phyloP scores from a whole-genome alignment of 2,329 filamentous ascomycete genomes.

The Gliomastix tumulicola region DNA sequence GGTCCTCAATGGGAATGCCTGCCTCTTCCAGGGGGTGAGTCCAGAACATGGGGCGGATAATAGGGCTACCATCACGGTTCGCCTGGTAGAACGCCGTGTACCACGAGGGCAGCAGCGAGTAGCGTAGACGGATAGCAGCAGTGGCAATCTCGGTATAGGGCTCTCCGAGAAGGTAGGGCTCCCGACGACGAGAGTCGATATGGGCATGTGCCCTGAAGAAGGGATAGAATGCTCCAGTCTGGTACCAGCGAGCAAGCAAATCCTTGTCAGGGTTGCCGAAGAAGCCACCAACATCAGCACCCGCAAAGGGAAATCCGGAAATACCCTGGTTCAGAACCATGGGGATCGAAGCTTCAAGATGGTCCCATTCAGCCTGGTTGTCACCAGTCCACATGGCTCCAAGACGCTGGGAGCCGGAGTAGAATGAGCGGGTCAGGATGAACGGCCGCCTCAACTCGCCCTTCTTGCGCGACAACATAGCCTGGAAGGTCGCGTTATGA shows the following conservation, averaged over 20 bases:
- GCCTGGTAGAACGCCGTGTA: slow-evolving; percentile 96
- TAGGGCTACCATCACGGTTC: slow-evolving; percentile 73
- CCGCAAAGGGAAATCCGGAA: slow-evolving; percentile 86
- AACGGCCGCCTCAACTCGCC: slow-evolving; percentile 83
- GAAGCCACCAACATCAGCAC: slow-evolving; percentile 95
- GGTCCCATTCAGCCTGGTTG: slow-evolving; percentile 89
- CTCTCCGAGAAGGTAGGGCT: slow-evolving; percentile 82
- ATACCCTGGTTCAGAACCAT: slow-evolving; percentile 94
- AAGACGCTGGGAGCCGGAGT: slow-evolving; percentile 78
- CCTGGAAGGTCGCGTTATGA: slow-evolving; percentile 88
- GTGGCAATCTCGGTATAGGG: slow-evolving; percentile 84
- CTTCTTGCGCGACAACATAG: slow-evolving; percentile 75
- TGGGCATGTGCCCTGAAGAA: slow-evolving; percentile 98
- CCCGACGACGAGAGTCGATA: slow-evolving; percentile 88
- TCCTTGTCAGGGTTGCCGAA: slow-evolving; percentile 96
- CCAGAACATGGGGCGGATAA: slow-evolving; percentile 89
- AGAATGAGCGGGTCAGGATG: slow-evolving; percentile 88
- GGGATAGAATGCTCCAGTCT: slow-evolving; percentile 92
- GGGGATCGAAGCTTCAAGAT: slow-evolving; percentile 81
- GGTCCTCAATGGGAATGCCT: slow-evolving; percentile 86
- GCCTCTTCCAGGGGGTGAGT: slow-evolving; percentile 79
- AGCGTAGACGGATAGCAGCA: slow-evolving; percentile 79
- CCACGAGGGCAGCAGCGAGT: slow-evolving; percentile 85
- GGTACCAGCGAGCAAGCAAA: slow-evolving; percentile 89
- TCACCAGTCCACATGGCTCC: slow-evolving; percentile 99